Percentiles rank a stretch among this genome's conserved stretches.
These are phyloP conservation scores for Lodderomyces elongisporus DNA, from an alignment of 1,139 yeast genomes.

Conservation along the genomic window DNA sequence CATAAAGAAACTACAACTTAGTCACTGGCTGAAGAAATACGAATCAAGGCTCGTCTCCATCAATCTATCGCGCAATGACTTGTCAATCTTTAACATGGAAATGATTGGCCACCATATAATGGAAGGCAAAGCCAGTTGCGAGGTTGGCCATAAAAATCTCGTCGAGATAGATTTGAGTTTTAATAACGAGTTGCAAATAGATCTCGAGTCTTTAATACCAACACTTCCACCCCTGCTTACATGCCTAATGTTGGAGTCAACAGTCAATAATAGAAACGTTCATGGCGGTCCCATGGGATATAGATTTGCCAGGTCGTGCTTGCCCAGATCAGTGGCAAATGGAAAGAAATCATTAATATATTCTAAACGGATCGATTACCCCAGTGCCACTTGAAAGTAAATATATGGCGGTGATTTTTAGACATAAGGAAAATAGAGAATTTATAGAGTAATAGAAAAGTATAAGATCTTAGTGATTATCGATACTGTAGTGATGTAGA, in stretches of 20 bases:
- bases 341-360: no score
- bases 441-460: no score
- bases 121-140: no score
- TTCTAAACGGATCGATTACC: no score
- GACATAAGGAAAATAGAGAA: no score
- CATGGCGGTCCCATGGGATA: background rate
- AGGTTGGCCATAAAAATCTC: conserved; percentile 14
- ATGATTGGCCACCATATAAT: conserved; percentile 15
- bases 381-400: no score
- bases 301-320: background rate
- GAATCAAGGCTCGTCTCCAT: conserved; percentile 14
- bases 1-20: conserved; percentile 9
- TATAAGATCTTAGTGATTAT: no score
- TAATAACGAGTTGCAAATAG: no score
- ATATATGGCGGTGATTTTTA: no score
- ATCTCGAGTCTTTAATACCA: background rate
- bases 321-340: no score
- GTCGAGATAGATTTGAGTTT: conserved; percentile 18
- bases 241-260: background rate
- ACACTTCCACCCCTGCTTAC: background rate
- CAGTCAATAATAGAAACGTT: background rate
- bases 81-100: conserved; percentile 10
- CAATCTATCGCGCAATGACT: conserved; percentile 17
- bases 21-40: conserved; percentile 11
- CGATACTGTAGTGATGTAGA: no score